Conservation (phyloP, 2,329 filamentous ascomycete species). For the Aspergillus floridensis region DNA sequence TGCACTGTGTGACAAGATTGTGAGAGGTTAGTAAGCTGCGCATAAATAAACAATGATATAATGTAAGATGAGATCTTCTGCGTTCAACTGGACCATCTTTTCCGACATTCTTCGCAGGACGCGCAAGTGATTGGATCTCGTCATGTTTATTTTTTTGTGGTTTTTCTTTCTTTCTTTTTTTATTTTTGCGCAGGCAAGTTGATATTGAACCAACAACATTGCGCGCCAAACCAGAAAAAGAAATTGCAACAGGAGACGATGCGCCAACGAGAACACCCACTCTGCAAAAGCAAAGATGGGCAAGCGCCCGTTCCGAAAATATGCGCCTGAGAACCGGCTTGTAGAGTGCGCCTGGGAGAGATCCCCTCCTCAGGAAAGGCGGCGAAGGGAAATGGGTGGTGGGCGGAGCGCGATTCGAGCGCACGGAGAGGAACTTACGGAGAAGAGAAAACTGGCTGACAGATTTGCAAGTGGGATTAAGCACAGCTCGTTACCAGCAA, state of each 20-base stretch:
- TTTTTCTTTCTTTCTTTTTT: neutral
- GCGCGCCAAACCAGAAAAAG: neutral
- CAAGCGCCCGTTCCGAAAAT: neutral
- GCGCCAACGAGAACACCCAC: neutral
- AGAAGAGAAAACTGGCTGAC: conserved; percentile 1
- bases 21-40: neutral
- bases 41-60: neutral
- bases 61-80: neutral
- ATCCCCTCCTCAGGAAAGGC: neutral
- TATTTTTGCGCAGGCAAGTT: neutral
- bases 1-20: neutral
- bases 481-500: neutral
- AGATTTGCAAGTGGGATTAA: neutral
- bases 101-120: neutral
- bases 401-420: neutral
- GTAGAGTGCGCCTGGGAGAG: neutral
- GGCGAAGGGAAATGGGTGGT: conserved; percentile 8
- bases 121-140: neutral
- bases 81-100: neutral
- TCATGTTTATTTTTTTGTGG: neutral
- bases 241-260: neutral
- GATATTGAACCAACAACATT: neutral
- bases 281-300: neutral
- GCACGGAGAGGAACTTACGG: conserved; percentile 7
- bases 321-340: neutral